These are phyloP conservation scores for Colletotrichum lini DNA, from an alignment of 2,329 filamentous ascomycete genomes.

Conservation along the genomic window DNA sequence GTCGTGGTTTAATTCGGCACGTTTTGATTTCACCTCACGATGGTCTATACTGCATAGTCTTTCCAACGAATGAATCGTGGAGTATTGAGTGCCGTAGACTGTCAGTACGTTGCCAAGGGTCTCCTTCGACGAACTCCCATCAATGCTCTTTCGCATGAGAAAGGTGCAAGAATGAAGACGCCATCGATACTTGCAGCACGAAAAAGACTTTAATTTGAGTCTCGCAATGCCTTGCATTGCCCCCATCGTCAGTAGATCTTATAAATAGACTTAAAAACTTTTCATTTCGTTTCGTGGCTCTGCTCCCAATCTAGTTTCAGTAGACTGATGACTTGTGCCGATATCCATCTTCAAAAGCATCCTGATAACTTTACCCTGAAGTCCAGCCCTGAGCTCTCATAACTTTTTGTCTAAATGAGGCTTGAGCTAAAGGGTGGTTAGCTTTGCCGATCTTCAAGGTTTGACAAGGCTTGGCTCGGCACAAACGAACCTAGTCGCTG, in stretches of 20 bases:
- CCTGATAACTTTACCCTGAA: not conserved
- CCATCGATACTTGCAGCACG: too few species aligned
- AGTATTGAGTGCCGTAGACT: too few species aligned
- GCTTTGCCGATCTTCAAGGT: not conserved
- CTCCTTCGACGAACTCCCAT: too few species aligned
- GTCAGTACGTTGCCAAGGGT: too few species aligned
- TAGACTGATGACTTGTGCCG: not conserved
- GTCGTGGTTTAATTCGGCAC: not conserved
- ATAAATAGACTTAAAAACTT: too few species aligned
- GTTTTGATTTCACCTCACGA: not conserved
- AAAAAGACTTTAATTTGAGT: too few species aligned
- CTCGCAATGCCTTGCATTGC: too few species aligned
- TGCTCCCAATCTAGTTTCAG: not conserved
- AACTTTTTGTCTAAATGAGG: not conserved
- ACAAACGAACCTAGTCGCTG: not conserved
- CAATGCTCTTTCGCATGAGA: too few species aligned
- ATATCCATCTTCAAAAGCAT: not conserved
- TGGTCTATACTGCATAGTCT: too few species aligned
- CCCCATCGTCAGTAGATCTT: too few species aligned
- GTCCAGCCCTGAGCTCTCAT: not conserved
- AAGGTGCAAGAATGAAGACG: too few species aligned
- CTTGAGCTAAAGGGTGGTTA: not conserved
- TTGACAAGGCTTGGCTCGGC: not conserved
- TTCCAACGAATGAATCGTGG: not conserved
- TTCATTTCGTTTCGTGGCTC: not conserved